Evolutionary conservation across 192 early-diverging fungal species (phyloP), one percentile per base, ranked within the genome.

Genomic region (Backusella psychrophila): DNA sequence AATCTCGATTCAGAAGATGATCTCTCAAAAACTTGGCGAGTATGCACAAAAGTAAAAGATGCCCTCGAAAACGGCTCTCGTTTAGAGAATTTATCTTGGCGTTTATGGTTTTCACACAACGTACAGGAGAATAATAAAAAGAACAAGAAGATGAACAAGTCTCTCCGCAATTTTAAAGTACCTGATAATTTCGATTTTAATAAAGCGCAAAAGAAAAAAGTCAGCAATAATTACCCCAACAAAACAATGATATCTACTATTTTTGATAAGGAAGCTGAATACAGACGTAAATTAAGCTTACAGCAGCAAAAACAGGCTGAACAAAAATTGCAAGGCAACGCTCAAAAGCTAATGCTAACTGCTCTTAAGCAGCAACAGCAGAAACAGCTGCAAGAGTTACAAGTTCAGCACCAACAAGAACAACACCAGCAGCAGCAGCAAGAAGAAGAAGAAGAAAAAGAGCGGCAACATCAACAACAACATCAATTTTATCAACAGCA

Each of bases 41-140:
- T 94, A n/a, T 92, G 92, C 80, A 93, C 93, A 52, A 94, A 94
- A 81, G 94, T 94, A 42, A 95, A 94, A 80, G 92, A 94, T 72
- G 88, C 91, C 39, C 85, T 95, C 19, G 94, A 94, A 76, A 90
- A 94, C 80, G 94, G 94, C 34, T 89, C 86, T 52, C 91, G 94
- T 35, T 79, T 94, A 33, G 94, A 95, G 77, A 95, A 95, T 78
- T 85, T 94, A 71, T 94, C 93, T 33, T 95, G 94, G 94, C 85
- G 94, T 29, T 81, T 95, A 38, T 95, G 94, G 94, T 93, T 94
- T 76, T 80, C 35, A 52, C 35, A 73, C 53, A 56, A 83, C 71
- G 38, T 78, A 11, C 74, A 76, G 11, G 68, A 72, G 26, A 66
- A 69, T 52, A 66, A 31, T 6, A 69, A 36, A 59, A 67, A 34